These are phyloP conservation scores for Diophrys appendiculata DNA, from an alignment of 73 alveolate genomes.

Conservation along the genomic window DNA sequence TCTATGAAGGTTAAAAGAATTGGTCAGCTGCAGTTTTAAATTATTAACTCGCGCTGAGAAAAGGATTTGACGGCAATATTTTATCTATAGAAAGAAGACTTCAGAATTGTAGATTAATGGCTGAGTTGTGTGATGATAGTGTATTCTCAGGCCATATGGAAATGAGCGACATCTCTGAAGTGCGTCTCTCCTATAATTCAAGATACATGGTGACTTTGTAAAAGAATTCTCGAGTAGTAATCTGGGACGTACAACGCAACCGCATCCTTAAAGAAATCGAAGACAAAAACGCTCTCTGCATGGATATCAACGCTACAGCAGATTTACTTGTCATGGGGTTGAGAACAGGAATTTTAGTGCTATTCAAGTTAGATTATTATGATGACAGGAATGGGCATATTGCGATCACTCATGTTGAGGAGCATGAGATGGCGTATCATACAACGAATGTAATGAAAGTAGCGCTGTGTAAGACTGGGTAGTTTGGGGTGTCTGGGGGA, in stretches of 20 bases:
- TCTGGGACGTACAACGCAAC: constrained; percentile 26
- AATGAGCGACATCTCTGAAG: constrained; percentile 35
- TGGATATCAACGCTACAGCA: constrained; percentile 39
- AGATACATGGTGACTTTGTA: constrained; percentile 18
- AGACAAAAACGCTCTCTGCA: constrained; percentile 51
- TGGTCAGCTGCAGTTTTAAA: constrained; percentile 36
- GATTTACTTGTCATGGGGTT: constrained; percentile 41
- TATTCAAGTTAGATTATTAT: constrained; percentile 39
- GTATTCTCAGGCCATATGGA: constrained; percentile 43
- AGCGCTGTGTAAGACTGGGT: constrained; percentile 32
- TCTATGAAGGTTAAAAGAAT: constrained; percentile 40
- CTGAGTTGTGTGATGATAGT: constrained; percentile 14
- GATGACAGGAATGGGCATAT: neutral
- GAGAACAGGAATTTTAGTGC: constrained; percentile 45
- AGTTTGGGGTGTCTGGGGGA: constrained; percentile 58
- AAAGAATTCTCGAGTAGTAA: constrained; percentile 31
- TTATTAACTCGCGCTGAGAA: constrained; percentile 32
- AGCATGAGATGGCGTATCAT: constrained; percentile 29
- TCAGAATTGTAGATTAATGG: constrained; percentile 10
- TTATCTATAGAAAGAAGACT: constrained; percentile 12
- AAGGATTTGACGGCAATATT: constrained; percentile 31
- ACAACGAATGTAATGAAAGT: constrained; percentile 25
- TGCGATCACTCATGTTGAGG: neutral
- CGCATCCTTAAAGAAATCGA: constrained; percentile 51
- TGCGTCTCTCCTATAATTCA: constrained; percentile 31